Conservation (phyloP, 306 rosid species). For the Lathyrus sativus region DNA sequence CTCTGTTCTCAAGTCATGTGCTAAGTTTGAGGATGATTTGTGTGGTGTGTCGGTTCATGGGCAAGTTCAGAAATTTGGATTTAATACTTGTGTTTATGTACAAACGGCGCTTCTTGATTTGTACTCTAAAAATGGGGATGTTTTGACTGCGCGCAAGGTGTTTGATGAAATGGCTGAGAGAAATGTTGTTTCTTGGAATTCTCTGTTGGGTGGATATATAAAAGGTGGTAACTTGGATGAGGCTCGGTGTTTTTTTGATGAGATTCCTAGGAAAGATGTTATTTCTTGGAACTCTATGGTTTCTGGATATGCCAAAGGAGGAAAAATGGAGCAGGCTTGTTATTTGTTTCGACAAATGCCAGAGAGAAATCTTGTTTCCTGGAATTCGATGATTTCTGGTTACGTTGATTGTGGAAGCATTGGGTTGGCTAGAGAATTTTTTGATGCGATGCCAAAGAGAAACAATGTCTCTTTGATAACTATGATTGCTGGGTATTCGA, state of each 20-base stretch:
- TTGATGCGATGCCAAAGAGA: conserved; percentile 60
- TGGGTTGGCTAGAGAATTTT: conserved; percentile 51
- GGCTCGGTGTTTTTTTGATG: conserved; percentile 54
- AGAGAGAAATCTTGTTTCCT: conserved; percentile 62
- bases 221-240: conserved; percentile 54
- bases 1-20: conserved; percentile 73
- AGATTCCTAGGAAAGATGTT: conserved; percentile 63
- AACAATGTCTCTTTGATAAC: conserved; percentile 63
- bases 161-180: conserved; percentile 63
- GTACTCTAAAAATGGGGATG: conserved; percentile 59
- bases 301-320: conserved; percentile 56
- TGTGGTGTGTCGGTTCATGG: conserved; percentile 63
- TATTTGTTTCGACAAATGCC: conserved; percentile 62
- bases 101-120: conserved; percentile 71
- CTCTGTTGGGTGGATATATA: conserved; percentile 63
- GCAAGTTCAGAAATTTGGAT: conserved; percentile 62
- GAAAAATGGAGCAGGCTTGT: conserved; percentile 58
- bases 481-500: conserved; percentile 70
- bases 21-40: conserved; percentile 42
- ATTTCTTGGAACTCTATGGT: conserved; percentile 80
- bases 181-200: conserved; percentile 85
- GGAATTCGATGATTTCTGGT: conserved; percentile 75
- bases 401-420: conserved; percentile 51
- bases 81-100: conserved; percentile 59
- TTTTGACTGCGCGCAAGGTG: conserved; percentile 50